Percentiles rank a stretch among this genome's conserved stretches.
phyloP scores from a whole-genome alignment of 345 rosid genomes.

The Arabis alpina region DNA sequence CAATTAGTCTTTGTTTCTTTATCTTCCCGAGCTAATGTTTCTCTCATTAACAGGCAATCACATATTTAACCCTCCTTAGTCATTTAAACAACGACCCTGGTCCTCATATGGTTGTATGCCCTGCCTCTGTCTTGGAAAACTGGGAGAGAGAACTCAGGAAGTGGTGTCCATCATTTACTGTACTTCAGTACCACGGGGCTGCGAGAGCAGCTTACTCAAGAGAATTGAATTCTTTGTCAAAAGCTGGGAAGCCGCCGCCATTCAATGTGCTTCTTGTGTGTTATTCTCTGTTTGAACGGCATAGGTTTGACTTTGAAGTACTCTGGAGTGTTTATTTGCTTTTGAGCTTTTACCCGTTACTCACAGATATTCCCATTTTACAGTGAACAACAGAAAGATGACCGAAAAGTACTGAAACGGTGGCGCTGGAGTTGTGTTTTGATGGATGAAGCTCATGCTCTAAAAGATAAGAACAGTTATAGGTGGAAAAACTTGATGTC shows the following conservation, averaged over 20 bases:
- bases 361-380: constrained; percentile 38
- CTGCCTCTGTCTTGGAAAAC: constrained; percentile 95
- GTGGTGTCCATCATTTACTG: constrained; percentile 98
- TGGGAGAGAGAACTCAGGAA: constrained; percentile 97
- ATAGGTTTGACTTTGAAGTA: constrained; percentile 61
- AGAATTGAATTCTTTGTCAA: constrained; percentile 74
- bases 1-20: constrained; percentile 17
- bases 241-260: constrained; percentile 84
- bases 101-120: constrained; percentile 95
- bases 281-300: constrained; percentile 94
- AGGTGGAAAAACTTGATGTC: constrained; percentile 98
- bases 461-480: constrained; percentile 93
- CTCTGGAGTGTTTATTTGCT: constrained; percentile 27
- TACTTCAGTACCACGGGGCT: constrained; percentile 88
- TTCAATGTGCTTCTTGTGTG: constrained; percentile 95
- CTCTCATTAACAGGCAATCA: constrained; percentile 68
- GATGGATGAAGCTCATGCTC: constrained; percentile 99
- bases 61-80: constrained; percentile 76
- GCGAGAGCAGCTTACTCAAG: constrained; percentile 78
- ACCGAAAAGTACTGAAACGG: constrained; percentile 81
- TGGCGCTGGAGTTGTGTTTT: constrained; percentile 98
- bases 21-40: constrained; percentile 30
- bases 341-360: constrained; percentile 18
- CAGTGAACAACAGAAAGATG: constrained; percentile 98
- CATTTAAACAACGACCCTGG: constrained; percentile 87